phyloP scores from a whole-genome alignment of 192 early-diverging fungal species.

The Glomus cerebriforme region DNA sequence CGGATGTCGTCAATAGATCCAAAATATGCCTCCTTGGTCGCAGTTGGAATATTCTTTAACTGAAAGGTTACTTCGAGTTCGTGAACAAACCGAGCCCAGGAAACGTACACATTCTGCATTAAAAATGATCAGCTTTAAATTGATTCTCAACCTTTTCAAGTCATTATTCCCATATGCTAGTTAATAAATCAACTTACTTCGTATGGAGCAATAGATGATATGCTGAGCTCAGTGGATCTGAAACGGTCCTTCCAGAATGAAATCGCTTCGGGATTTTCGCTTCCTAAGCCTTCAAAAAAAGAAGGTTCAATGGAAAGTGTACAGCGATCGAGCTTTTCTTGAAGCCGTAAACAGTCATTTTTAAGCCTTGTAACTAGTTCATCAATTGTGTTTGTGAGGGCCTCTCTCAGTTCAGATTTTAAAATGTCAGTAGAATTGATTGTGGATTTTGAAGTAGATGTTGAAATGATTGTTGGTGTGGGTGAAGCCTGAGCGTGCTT shows the following conservation, averaged over 20 bases:
- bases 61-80: constrained; percentile 6
- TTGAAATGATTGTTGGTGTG: neutral
- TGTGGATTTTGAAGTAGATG: neutral
- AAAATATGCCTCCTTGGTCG: neutral
- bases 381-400: constrained; percentile 13
- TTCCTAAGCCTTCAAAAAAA: neutral
- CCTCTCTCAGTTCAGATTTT: constrained; percentile 6
- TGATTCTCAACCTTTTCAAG: neutral
- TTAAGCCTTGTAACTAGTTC: constrained; percentile 21
- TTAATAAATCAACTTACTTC: constrained; percentile 7
- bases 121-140: neutral
- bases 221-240: neutral
- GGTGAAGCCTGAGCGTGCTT: neutral
- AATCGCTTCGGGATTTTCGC: constrained; percentile 24
- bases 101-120: constrained; percentile 25
- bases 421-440: neutral
- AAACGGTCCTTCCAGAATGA: constrained; percentile 25
- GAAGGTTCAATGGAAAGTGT: constrained; percentile 9
- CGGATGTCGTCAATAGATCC: neutral
- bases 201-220: constrained; percentile 21
- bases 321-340: constrained; percentile 27
- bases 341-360: constrained; percentile 13
- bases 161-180: neutral
- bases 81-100: constrained; percentile 30
- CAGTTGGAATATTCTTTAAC: constrained; percentile 29